Base-by-base conservation (phyloP, 345 rosid species). In the Citrus mangshanensis region DNA sequence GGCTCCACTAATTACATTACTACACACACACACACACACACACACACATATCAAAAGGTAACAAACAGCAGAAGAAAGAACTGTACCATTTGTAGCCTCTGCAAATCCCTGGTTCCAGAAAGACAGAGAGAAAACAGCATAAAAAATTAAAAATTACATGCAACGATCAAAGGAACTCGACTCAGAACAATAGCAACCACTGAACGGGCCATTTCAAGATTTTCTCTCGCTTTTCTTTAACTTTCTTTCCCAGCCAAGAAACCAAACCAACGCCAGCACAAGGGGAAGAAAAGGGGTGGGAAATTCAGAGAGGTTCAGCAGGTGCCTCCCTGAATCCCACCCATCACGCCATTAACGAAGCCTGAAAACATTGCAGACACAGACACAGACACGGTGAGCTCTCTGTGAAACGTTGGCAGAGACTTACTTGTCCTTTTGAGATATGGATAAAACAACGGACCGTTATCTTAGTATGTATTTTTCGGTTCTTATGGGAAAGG, bases 341-440 rank as follows among this genome's bases (percentile, higher is more conserved):
- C 86, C 82, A 87, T 87, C 72, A 91, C 61, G 77, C 90, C 97
- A 86, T 91, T 74, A 78, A 87, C 67, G 74, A 76, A 87, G 84
- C 81, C 79, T 77, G 86, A 82, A 75, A 89, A 85, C 95, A 94
- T 91, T 79, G 83, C 73, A 81, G 70, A 77, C 32, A 22, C 46
- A 40, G 66, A 30, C 32, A 30, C 66, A 73, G 60, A 49, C 64
- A 60, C 67, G 25, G 35, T 38, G 2, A 25, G 16, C 30, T n/a
- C n/a, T 58, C 76, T 1, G 59, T 71, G 19, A 9, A 40, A 28
- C 51, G 70, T 74, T 37, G 60, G 46, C 58, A 12, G 14, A 0
- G 13, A 40, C 49, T 42, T 3, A 42, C 49, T 46, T 3, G 51
- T 12, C 18, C 51, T 12, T 46, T 4, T 12, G 51, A 46, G 18